These are phyloP conservation scores for Taiozyma sp. DNA, from an alignment of 1,139 yeast species.

Conservation along the genomic window DNA sequence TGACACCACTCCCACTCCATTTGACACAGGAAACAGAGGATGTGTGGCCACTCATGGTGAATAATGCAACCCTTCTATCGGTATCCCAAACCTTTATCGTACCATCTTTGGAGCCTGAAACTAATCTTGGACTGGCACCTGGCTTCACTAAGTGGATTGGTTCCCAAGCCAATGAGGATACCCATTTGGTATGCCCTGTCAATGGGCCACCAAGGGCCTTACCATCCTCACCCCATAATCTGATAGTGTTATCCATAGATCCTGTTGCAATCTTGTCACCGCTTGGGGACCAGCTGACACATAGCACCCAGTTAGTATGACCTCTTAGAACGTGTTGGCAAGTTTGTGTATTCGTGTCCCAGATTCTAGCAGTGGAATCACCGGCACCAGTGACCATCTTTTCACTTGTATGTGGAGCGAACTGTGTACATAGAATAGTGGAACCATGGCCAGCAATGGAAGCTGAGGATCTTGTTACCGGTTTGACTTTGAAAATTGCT, in stretches of 20 bases:
- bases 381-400: constrained; percentile 96
- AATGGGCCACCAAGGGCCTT: constrained; percentile 69
- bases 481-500: constrained; percentile 89
- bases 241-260: constrained; percentile 85
- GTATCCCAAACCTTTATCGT: constrained; percentile 91
- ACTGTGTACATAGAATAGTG: constrained; percentile 85
- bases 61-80: constrained; percentile 58
- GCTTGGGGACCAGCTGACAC: constrained; percentile 93
- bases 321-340: constrained; percentile 79
- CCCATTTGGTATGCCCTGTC: constrained; percentile 84
- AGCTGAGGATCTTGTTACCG: constrained; percentile 87
- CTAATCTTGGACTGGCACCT: constrained; percentile 68
- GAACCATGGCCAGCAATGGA: constrained; percentile 96
- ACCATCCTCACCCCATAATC: constrained; percentile 86
- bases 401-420: constrained; percentile 87
- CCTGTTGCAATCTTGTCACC: constrained; percentile 94
- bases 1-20: constrained; percentile 89
- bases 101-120: constrained; percentile 89
- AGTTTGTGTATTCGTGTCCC: constrained; percentile 97
- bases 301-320: constrained; percentile 90
- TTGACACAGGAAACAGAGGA: constrained; percentile 89
- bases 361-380: constrained; percentile 92
- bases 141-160: constrained; percentile 77
- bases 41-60: constrained; percentile 84
- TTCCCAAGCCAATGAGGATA: constrained; percentile 89